Evolutionary conservation across 1,139 yeast genomes (phyloP).

Genomic region (Suhomyces taliae): DNA sequence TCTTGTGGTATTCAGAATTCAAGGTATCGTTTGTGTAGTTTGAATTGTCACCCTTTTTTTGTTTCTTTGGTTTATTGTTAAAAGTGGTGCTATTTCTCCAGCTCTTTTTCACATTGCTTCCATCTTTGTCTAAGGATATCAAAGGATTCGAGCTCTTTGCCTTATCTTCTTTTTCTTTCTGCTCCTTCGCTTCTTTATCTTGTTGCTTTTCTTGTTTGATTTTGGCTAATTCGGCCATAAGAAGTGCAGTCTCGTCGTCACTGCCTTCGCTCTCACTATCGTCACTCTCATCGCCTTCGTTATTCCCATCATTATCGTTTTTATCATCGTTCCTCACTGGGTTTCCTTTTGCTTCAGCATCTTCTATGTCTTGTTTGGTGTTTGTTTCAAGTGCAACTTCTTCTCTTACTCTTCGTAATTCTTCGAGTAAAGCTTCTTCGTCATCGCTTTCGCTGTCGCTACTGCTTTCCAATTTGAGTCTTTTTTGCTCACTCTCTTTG

Average conservation of each 20-base stretch:
- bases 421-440: slow-evolving; percentile 13
- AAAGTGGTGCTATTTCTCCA: slow-evolving; percentile 60
- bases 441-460: slow-evolving; percentile 3
- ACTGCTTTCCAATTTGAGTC: neutral
- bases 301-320: neutral
- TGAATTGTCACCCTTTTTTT: slow-evolving; percentile 3
- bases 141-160: slow-evolving; percentile 46
- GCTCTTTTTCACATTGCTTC: slow-evolving; percentile 31
- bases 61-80: slow-evolving; percentile 29
- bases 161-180: slow-evolving; percentile 18
- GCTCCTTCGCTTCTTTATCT: slow-evolving; percentile 29
- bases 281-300: neutral
- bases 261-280: slow-evolving; percentile 14
- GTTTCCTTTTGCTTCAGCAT: slow-evolving; percentile 3
- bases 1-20: slow-evolving; percentile 67
- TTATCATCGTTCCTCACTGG: neutral
- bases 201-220: slow-evolving; percentile 47
- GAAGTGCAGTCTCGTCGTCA: slow-evolving; percentile 36
- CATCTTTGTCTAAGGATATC: slow-evolving; percentile 18
- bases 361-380: neutral
- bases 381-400: slow-evolving; percentile 10
- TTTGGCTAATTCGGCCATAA: slow-evolving; percentile 55
- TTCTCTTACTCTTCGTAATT: slow-evolving; percentile 10
- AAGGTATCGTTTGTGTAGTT: slow-evolving; percentile 63
- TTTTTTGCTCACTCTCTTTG: slow-evolving; percentile 1